Evolutionary conservation across 306 rosid genomes (phyloP).

Genomic region (Carpinus viminea): DNA sequence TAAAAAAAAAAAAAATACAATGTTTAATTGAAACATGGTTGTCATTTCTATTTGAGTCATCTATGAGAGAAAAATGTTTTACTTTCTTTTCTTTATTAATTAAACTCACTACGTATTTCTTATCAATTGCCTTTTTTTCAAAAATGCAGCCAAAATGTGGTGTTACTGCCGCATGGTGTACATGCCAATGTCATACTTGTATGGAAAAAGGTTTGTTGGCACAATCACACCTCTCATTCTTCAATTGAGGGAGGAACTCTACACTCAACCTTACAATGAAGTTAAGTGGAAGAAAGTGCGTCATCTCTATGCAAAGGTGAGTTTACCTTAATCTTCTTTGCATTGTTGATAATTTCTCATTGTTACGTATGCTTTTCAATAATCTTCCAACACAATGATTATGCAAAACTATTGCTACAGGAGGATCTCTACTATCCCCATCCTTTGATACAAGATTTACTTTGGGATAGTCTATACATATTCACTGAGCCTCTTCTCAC

Average conservation of each 20-base stretch:
- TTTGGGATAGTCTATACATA: no score
- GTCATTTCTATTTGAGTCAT: neutral
- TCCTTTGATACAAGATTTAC: no score
- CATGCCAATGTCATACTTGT: conserved; percentile 79
- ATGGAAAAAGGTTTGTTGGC: conserved; percentile 72
- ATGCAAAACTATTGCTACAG: no score
- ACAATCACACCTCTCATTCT: conserved; percentile 70
- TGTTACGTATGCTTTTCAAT: no score
- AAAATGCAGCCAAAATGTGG: conserved; percentile 75
- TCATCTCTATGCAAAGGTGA: conserved; percentile 57
- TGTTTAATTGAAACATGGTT: neutral
- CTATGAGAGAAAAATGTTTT: neutral
- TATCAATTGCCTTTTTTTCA: no score
- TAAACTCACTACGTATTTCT: neutral
- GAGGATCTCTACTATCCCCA: no score
- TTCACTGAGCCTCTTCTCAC: no score
- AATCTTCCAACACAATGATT: no score
- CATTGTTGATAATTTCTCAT: no score
- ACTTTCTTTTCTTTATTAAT: neutral
- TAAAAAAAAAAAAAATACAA: no score
- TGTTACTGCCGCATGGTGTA: conserved; percentile 70
- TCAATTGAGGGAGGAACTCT: no score
- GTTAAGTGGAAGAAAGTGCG: conserved; percentile 62
- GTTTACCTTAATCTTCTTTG: no score
- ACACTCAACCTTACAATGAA: conserved; percentile 46